phyloP scores from a whole-genome alignment of 345 rosid genomes.

The Bruguiera sexangula region DNA sequence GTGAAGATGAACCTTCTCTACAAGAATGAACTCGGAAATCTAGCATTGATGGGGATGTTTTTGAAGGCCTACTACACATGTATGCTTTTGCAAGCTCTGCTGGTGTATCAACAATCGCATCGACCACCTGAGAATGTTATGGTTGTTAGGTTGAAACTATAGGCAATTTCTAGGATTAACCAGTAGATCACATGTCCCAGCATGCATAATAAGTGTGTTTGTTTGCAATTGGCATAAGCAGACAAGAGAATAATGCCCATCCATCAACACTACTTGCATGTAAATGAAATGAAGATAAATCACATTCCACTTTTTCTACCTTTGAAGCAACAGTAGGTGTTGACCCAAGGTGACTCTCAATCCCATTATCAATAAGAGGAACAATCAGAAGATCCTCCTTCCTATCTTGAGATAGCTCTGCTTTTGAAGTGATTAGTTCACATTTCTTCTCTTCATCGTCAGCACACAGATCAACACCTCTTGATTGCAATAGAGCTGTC shows the following conservation, averaged over 20 bases:
- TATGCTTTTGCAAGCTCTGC: slow-evolving; percentile 95
- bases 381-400: slow-evolving; percentile 33
- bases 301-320: slow-evolving; percentile 32
- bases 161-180: no score
- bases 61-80: slow-evolving; percentile 87
- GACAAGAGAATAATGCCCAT: neutral
- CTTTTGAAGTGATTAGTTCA: slow-evolving; percentile 34
- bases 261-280: neutral
- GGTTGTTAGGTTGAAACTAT: slow-evolving; percentile 1
- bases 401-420: slow-evolving; percentile 24
- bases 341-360: slow-evolving; percentile 33
- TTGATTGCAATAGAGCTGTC: slow-evolving; percentile 68
- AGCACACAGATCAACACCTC: slow-evolving; percentile 41
- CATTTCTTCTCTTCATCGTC: slow-evolving; percentile 40
- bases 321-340: slow-evolving; percentile 44
- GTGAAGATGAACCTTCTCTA: slow-evolving; percentile 43
- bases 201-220: neutral
- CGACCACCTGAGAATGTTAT: slow-evolving; percentile 51
- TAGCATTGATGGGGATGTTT: slow-evolving; percentile 54
- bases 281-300: slow-evolving; percentile 3
- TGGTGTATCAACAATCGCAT: slow-evolving; percentile 71
- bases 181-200: neutral
- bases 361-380: slow-evolving; percentile 39
- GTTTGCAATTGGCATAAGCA: neutral
- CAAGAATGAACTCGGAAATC: slow-evolving; percentile 38